These are phyloP conservation scores for Boletus calvinii DNA, from an alignment of 1,284 basidiomycete genomes.

Conservation along the genomic window DNA sequence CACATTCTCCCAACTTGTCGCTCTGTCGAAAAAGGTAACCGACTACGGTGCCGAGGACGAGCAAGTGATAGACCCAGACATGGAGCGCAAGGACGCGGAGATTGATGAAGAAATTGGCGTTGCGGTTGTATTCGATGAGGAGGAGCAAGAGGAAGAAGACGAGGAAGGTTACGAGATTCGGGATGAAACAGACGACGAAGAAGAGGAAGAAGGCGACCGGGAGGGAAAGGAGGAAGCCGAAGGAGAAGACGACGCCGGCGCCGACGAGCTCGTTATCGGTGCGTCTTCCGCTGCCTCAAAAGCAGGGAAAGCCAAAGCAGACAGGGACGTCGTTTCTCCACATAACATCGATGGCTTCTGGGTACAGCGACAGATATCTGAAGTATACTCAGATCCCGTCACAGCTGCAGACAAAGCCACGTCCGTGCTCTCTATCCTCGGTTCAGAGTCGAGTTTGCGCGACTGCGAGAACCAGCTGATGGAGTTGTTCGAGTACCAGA, in stretches of 20 bases:
- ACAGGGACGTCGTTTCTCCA: conserved; percentile 83
- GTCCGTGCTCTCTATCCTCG: conserved; percentile 83
- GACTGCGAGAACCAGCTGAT: conserved; percentile 98
- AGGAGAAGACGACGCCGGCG: conserved; percentile 46
- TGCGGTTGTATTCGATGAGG: conserved; percentile 95
- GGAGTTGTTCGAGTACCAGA: conserved; percentile 95
- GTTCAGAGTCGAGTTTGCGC: conserved; percentile 85
- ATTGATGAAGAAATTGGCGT: conserved; percentile 94
- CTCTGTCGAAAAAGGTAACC: conserved; percentile 92
- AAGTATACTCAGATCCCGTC: conserved; percentile 91
- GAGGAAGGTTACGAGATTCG: conserved; percentile 82
- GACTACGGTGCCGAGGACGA: conserved; percentile 93
- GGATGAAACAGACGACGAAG: conserved; percentile 77
- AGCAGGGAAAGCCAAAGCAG: conserved; percentile 51
- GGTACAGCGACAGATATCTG: conserved; percentile 93
- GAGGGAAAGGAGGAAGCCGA: conserved; percentile 46
- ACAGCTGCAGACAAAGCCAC: conserved; percentile 92
- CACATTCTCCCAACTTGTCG: conserved; percentile 83
- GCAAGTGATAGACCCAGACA: conserved; percentile 67
- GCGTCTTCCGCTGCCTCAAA: conserved; percentile 46
- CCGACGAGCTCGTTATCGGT: conserved; percentile 75
- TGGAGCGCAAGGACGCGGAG: conserved; percentile 75
- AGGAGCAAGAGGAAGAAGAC: conserved; percentile 88
- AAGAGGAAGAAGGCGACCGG: conserved; percentile 57
- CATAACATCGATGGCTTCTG: conserved; percentile 97